Conservation (phyloP, 2,329 filamentous ascomycete genomes). For the Cytospora schulzeri region DNA sequence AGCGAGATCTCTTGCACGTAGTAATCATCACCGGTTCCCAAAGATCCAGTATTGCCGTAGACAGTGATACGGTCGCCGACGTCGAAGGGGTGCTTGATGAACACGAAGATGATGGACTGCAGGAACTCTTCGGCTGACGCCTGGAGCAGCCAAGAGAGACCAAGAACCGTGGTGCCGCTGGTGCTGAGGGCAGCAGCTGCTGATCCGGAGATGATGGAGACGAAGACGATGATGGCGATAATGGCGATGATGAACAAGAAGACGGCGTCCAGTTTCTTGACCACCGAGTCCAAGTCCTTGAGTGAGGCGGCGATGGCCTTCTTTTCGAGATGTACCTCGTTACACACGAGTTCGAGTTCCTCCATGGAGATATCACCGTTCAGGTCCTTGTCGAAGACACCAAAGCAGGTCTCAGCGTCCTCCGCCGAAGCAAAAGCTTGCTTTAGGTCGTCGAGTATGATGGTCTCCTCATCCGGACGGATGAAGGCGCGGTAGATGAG, state of each 20-base stretch:
- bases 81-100: constrained; percentile 96
- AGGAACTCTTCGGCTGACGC: constrained; percentile 93
- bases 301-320: constrained; percentile 94
- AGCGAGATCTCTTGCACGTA: constrained; percentile 94
- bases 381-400: constrained; percentile 93
- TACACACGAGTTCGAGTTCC: constrained; percentile 88
- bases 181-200: constrained; percentile 91
- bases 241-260: constrained; percentile 84
- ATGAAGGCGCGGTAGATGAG: constrained; percentile 87
- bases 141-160: constrained; percentile 89
- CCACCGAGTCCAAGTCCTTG: constrained; percentile 93
- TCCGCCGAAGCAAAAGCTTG: constrained; percentile 79
- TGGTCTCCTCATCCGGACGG: constrained; percentile 72
- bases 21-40: constrained; percentile 83
- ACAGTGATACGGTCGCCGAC: constrained; percentile 91
- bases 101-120: constrained; percentile 92
- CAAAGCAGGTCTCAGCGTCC: constrained; percentile 85
- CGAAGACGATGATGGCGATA: constrained; percentile 81
- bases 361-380: constrained; percentile 97
- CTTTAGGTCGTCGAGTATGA: constrained; percentile 76
- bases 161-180: constrained; percentile 83
- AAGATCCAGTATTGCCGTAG: constrained; percentile 84
- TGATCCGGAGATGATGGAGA: constrained; percentile 86
- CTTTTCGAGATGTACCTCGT: constrained; percentile 91
- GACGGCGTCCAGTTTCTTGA: constrained; percentile 84